Evolutionary conservation across 2,329 filamentous ascomycete genomes (phyloP), one percentile per base, ranked within the genome.

Genomic region (Rhexocercosporidium sp.): DNA sequence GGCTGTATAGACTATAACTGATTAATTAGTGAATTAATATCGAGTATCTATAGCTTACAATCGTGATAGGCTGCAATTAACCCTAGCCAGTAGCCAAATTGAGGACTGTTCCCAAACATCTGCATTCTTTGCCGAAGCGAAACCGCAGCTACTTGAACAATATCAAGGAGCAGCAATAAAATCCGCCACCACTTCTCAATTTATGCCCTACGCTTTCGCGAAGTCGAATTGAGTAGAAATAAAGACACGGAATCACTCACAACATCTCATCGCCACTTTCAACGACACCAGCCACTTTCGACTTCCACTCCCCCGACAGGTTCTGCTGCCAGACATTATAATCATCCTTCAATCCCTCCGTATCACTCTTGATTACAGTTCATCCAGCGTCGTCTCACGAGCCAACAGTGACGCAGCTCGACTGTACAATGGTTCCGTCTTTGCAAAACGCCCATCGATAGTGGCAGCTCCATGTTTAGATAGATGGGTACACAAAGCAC

Each of bases 1-100:
- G 4, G 57, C 57, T 4, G 47, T 60, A 7, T 60, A 60, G 16
- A 39, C 57, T 60, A 46, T 1, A 20, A 20, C 8, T 27, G 9
- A 1, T 60, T 1, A 60, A 39, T 11, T 14, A 25, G 16, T 18
- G 16, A 29, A 16, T 12, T 25, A 1, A 7, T 1, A 44, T 7
- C 3, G 25, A 5, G 25, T 5, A 47, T 14, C n/a, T 31, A 1
- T 7, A 31, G 12, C 39, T n/a, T 60, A 60, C 57, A 25, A 37
- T 60, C 57, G 25, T 60, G 39, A 29, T 60, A 60, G 27, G 2
- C 16, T 60, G 57, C 31, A 11, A 60, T 29, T 5, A 16, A 9
- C 12, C 57, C 57, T 46, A 39, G 57, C 39, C 57, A 60, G 27
- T 60, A 60, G 16, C 57, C 57, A 8, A 60, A 39, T 29, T 31